Evolutionary conservation across 1,284 basidiomycete genomes (phyloP).

Genomic region (Melampsora americana): DNA sequence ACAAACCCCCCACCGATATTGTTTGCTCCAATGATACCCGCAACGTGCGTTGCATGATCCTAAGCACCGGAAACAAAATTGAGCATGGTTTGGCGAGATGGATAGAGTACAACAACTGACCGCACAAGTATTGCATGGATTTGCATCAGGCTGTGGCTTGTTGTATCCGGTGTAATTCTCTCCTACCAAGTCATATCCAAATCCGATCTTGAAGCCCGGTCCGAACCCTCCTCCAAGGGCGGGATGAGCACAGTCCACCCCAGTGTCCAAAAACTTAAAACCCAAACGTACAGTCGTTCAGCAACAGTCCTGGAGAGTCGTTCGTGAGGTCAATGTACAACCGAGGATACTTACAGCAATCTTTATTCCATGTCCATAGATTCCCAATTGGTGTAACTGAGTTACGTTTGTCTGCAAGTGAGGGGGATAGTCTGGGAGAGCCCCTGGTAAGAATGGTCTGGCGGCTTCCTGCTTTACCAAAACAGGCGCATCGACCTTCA

Average conservation of each 20-base stretch:
- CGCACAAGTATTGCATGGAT: conserved; percentile 32
- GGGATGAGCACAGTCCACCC: conserved; percentile 64
- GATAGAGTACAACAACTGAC: conserved; percentile 6
- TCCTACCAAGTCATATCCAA: conserved; percentile 61
- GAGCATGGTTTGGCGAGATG: too few species aligned
- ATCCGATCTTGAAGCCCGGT: conserved; percentile 62
- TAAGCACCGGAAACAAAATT: background rate
- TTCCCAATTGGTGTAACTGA: conserved; percentile 51
- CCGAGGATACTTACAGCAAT: conserved; percentile 2
- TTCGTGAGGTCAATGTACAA: conserved; percentile 55
- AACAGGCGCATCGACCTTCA: background rate
- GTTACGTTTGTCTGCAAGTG: conserved; percentile 62
- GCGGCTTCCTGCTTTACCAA: background rate
- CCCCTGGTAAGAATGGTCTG: background rate
- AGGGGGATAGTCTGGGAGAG: conserved; percentile 46
- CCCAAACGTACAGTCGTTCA: too few species aligned
- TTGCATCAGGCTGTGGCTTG: background rate
- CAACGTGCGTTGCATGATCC: conserved; percentile 37
- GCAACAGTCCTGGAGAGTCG: conserved; percentile 60
- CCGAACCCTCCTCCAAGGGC: conserved; percentile 66
- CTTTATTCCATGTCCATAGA: conserved; percentile 35
- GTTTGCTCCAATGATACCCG: conserved; percentile 30
- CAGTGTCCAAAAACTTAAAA: conserved; percentile 53
- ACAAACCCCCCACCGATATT: conserved; percentile 25
- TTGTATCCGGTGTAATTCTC: conserved; percentile 22